These are phyloP conservation scores for Fraxinus nigra DNA, from an alignment of 305 asterid species.

Conservation along the genomic window DNA sequence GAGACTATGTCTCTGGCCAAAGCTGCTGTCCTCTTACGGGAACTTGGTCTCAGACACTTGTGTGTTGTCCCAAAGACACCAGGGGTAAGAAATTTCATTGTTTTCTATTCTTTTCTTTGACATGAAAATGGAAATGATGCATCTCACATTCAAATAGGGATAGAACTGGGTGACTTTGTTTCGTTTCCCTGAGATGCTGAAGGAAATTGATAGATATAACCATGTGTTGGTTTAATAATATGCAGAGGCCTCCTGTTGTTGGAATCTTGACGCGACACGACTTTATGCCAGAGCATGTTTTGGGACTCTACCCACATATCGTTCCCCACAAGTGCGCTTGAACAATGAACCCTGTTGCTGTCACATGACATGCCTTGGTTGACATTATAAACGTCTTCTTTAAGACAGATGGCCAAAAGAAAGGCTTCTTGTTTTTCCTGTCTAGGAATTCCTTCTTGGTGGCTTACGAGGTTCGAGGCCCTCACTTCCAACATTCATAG, in stretches of 20 bases:
- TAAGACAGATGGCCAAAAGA: not conserved
- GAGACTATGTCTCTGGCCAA: slow-evolving; percentile 96
- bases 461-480: not conserved
- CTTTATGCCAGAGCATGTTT: slow-evolving; percentile 83
- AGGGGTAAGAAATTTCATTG: slow-evolving; percentile 52
- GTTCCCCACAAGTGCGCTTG: slow-evolving; percentile 36
- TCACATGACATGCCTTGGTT: not conserved
- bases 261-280: slow-evolving; percentile 95
- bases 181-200: not conserved
- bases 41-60: slow-evolving; percentile 23
- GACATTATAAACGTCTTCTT: not conserved
- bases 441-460: not conserved
- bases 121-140: not conserved
- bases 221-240: slow-evolving; percentile 2
- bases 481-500: not conserved
- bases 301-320: slow-evolving; percentile 72
- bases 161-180: not conserved
- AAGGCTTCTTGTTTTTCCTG: not conserved
- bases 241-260: slow-evolving; percentile 89
- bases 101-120: not conserved
- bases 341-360: not conserved
- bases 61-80: slow-evolving; percentile 84
- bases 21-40: slow-evolving; percentile 82
- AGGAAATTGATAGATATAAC: not conserved
- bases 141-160: not conserved